Conservation (phyloP, 768 basidiomycete genomes). For the Panaeolus papilionaceus region DNA sequence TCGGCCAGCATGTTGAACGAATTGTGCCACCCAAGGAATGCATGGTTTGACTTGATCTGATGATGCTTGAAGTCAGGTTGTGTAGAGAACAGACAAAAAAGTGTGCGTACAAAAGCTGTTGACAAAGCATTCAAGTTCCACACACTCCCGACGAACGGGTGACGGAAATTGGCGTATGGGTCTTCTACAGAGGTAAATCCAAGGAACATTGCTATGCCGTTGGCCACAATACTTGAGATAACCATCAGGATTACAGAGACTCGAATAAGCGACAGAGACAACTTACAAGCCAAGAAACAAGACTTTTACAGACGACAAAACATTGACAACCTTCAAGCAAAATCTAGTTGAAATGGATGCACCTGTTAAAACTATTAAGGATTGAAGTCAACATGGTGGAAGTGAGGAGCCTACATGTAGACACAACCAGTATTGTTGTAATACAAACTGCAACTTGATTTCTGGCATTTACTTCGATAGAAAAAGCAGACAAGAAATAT, state of each 20-base stretch:
- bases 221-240: constrained; percentile 46
- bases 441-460: constrained; percentile 35
- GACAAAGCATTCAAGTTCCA: constrained; percentile 48
- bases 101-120: constrained; percentile 36
- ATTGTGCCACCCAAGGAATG: constrained; percentile 40
- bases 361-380: constrained; percentile 24
- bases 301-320: constrained; percentile 38
- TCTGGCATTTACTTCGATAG: constrained; percentile 33
- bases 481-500: constrained; percentile 40
- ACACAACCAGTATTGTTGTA: constrained; percentile 32
- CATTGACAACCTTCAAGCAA: constrained; percentile 38
- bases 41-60: constrained; percentile 42
- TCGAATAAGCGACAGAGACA: not conserved
- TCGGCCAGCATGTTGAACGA: constrained; percentile 55
- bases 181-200: constrained; percentile 59
- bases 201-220: constrained; percentile 63
- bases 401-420: constrained; percentile 28
- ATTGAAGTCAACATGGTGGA: not conserved
- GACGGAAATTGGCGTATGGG: constrained; percentile 60
- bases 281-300: constrained; percentile 38
- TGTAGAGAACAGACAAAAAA: not conserved
- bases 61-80: constrained; percentile 3
- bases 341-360: constrained; percentile 42
- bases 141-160: constrained; percentile 61
- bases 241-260: not conserved